Conservation (phyloP, 2,329 filamentous ascomycete species). For the Clarireedia monteithiana region DNA sequence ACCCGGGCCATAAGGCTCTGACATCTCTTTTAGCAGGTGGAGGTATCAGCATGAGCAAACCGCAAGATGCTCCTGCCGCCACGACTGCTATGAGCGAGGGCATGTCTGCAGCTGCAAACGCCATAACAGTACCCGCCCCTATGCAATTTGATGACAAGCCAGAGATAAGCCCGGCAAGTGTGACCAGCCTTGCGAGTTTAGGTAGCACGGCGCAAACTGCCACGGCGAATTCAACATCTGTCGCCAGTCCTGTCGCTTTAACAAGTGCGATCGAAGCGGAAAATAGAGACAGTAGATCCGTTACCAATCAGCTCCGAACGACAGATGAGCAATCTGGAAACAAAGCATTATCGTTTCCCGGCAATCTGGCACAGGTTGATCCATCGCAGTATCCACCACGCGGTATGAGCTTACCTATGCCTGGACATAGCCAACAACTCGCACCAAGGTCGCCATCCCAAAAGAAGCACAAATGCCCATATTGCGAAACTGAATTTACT, state of each 20-base stretch:
- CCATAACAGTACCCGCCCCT: constrained; percentile 25
- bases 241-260: constrained; percentile 26
- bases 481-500: constrained; percentile 94
- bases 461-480: constrained; percentile 94
- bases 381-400: constrained; percentile 31
- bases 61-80: constrained; percentile 40
- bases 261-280: constrained; percentile 21
- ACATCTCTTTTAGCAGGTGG: constrained; percentile 47
- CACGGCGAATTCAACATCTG: constrained; percentile 26
- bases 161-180: constrained; percentile 27
- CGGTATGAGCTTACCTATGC: constrained; percentile 51
- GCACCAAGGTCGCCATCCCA: constrained; percentile 61
- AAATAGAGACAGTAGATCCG: constrained; percentile 17
- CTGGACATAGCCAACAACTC: constrained; percentile 37
- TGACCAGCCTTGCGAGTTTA: constrained; percentile 27
- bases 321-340: constrained; percentile 22
- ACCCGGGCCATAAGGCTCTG: constrained; percentile 45
- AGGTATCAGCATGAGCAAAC: constrained; percentile 47
- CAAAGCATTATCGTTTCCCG: constrained; percentile 27
- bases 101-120: constrained; percentile 24
- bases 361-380: constrained; percentile 24
- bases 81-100: constrained; percentile 26
- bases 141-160: constrained; percentile 26
- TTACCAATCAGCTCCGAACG: constrained; percentile 16
- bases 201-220: constrained; percentile 27